A percentile compares a stretch with the other conserved stretches of the same genome.
These are phyloP conservation scores for Hypoxylon sp. DNA, from an alignment of 2,329 filamentous ascomycete genomes.

Conservation along the genomic window DNA sequence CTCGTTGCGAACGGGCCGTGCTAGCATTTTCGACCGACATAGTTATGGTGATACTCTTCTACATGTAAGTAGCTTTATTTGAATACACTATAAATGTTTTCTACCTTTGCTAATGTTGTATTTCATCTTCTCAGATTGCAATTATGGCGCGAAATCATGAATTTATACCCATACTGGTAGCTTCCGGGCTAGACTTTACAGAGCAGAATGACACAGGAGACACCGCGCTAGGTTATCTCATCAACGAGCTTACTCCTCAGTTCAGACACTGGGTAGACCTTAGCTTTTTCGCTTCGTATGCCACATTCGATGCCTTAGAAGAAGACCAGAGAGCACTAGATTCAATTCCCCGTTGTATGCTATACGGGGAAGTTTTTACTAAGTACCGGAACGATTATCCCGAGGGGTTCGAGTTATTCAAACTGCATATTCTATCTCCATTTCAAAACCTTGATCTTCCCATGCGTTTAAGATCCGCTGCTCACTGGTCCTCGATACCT, in stretches of 20 bases:
- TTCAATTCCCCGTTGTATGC: not conserved
- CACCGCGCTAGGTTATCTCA: not conserved
- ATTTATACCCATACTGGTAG: not conserved
- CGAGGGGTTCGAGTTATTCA: not conserved
- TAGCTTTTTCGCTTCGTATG: not conserved
- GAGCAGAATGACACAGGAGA: not conserved
- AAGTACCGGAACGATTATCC: not conserved
- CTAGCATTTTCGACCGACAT: not conserved
- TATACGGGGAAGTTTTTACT: not conserved
- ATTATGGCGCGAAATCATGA: not conserved
- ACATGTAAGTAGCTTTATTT: not conserved
- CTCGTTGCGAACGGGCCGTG: not conserved
- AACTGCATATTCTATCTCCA: not conserved
- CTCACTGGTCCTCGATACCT: not conserved
- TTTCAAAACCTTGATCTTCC: not conserved
- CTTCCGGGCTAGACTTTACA: not conserved
- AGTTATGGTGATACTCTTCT: not conserved
- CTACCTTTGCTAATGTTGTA: too few species aligned
- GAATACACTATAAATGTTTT: not conserved
- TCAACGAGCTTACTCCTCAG: not conserved
- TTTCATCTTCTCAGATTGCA: not conserved
- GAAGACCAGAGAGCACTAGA: not conserved
- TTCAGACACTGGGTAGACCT: not conserved
- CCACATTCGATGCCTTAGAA: not conserved
- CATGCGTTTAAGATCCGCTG: not conserved